These are phyloP conservation scores for Oryza glaberrima DNA, from an alignment of 176 grass and related monocot genomes.

Conservation along the genomic window DNA sequence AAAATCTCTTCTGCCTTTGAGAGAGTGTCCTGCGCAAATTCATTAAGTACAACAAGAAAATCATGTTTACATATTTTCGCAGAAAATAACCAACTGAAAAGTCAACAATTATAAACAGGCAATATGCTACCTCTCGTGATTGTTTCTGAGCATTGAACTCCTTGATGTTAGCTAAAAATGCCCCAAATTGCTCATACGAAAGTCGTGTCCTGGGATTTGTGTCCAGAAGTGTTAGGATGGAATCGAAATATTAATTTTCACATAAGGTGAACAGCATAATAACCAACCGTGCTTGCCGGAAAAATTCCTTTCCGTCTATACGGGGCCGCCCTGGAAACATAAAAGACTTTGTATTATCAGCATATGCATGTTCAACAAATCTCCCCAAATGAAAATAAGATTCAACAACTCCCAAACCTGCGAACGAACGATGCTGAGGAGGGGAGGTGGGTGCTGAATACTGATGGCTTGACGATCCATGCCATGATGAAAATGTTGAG, in stretches of 20 bases:
- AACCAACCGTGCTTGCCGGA: slow-evolving; percentile 92
- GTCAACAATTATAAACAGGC: not conserved
- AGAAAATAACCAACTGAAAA: not conserved
- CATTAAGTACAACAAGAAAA: not conserved
- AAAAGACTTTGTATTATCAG: not conserved
- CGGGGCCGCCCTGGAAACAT: slow-evolving; percentile 63
- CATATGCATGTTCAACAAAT: slow-evolving; percentile 7
- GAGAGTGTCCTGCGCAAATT: slow-evolving; percentile 77
- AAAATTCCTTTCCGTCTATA: slow-evolving; percentile 96
- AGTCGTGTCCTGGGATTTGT: slow-evolving; percentile 70
- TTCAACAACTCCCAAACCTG: slow-evolving; percentile 44
- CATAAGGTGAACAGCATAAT: slow-evolving; percentile 17
- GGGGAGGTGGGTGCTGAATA: slow-evolving; percentile 81
- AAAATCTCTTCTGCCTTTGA: slow-evolving; percentile 92
- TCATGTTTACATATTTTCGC: slow-evolving; percentile 19
- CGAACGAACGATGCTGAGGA: slow-evolving; percentile 60
- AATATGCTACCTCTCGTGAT: slow-evolving; percentile 64
- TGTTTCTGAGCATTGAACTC: slow-evolving; percentile 91
- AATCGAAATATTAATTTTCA: not conserved
- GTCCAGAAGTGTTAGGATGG: not conserved
- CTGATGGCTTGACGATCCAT: slow-evolving; percentile 65
- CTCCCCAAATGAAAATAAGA: slow-evolving; percentile 13
- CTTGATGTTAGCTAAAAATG: slow-evolving; percentile 90
- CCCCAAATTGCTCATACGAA: slow-evolving; percentile 92
- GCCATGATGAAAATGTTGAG: slow-evolving; percentile 55